phyloP scores from a whole-genome alignment of 2,329 filamentous ascomycete species.

The Tolypocladium paradoxum region DNA sequence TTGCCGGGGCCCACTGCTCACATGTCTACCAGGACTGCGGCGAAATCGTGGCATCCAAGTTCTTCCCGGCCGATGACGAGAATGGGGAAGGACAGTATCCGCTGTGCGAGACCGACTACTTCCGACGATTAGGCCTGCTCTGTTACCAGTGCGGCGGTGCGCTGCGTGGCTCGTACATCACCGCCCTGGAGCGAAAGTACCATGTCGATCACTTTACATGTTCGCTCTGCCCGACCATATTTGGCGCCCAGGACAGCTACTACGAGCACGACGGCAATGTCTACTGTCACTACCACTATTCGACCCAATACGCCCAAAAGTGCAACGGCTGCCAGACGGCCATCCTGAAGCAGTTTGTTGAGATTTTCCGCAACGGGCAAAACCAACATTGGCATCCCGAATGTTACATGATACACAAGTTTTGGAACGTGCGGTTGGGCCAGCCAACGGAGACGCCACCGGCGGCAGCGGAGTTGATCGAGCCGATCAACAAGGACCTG shows the following conservation, averaged over 20 bases:
- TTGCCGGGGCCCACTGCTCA: conserved; percentile 5
- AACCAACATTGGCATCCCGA: conserved; percentile 99
- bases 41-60: conserved; percentile 95
- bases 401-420: conserved; percentile 99
- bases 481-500: conserved; percentile 55
- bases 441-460: conserved; percentile 43
- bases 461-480: conserved; percentile 29
- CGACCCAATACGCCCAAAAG: conserved; percentile 88
- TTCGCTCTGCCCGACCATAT: conserved; percentile 93
- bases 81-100: conserved; percentile 81
- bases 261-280: conserved; percentile 96
- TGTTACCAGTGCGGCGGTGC: conserved; percentile 90
- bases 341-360: conserved; percentile 97
- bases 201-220: conserved; percentile 99
- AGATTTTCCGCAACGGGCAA: conserved; percentile 94
- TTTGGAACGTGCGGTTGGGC: conserved; percentile 91
- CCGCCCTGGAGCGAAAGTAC: conserved; percentile 93
- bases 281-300: conserved; percentile 98
- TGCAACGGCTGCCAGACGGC: conserved; percentile 96
- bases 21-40: conserved; percentile 65
- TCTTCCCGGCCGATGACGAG: conserved; percentile 93
- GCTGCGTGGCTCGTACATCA: conserved; percentile 93
- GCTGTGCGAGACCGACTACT: conserved; percentile 96
- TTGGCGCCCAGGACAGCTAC: conserved; percentile 95
- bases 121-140: conserved; percentile 78